Evolutionary conservation across 1,284 basidiomycete genomes (phyloP).

Genomic region (Anthracocystis walkeri): DNA sequence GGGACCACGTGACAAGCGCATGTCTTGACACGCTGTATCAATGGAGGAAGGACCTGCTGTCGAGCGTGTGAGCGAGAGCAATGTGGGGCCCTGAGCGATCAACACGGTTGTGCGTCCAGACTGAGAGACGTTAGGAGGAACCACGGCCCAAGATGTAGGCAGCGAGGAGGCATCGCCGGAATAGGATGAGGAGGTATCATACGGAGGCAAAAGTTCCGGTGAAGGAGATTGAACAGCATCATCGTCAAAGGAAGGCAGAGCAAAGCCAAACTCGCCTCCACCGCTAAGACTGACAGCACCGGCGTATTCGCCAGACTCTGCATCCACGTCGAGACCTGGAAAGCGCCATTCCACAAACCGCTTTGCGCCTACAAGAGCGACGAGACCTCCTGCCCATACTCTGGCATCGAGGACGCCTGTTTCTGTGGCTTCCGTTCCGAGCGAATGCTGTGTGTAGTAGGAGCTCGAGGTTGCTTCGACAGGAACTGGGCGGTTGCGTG

Average conservation of each 20-base stretch:
- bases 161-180: constrained; percentile 4
- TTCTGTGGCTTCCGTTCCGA: constrained; percentile 86
- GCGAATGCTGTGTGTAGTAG: constrained; percentile 85
- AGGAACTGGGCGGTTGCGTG: constrained; percentile 30
- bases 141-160: constrained; percentile 50
- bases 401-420: constrained; percentile 83
- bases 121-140: constrained; percentile 35
- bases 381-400: constrained; percentile 86
- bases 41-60: constrained; percentile 41
- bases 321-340: constrained; percentile 78
- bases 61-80: constrained; percentile 49
- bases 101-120: constrained; percentile 45
- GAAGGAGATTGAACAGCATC: constrained; percentile 17
- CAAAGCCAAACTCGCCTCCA: constrained; percentile 40
- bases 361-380: constrained; percentile 83
- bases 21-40: constrained; percentile 49
- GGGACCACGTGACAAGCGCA: constrained; percentile 84
- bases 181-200: constrained; percentile 14
- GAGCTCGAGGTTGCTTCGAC: constrained; percentile 71
- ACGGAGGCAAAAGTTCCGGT: constrained; percentile 36
- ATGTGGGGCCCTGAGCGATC: constrained; percentile 36
- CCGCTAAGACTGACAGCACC: constrained; percentile 29
- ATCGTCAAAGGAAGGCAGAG: constrained; percentile 38
- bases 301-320: constrained; percentile 36
- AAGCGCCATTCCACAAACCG: constrained; percentile 78